These are phyloP conservation scores for Metschnikowia shivogae DNA, from an alignment of 805 yeast genomes.

Conservation along the genomic window DNA sequence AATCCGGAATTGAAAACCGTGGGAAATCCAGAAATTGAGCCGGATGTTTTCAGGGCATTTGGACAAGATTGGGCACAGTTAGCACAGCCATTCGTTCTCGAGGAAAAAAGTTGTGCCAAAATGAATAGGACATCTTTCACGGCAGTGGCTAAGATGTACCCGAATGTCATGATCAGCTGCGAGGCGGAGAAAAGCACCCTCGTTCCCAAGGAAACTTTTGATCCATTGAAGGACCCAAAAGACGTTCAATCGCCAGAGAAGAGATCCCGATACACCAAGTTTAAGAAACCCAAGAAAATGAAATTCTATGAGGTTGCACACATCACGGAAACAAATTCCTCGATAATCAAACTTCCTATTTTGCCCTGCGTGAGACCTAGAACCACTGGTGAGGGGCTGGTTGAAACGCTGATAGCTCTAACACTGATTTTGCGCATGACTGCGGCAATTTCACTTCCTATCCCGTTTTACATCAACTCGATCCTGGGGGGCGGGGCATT, in stretches of 20 bases:
- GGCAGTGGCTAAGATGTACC: slow-evolving; percentile 7
- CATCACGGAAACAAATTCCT: slow-evolving; percentile 2
- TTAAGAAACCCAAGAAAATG: neutral
- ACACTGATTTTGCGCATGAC: neutral
- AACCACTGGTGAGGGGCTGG: slow-evolving; percentile 6
- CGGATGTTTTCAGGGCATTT: too few species aligned
- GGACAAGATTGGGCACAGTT: too few species aligned
- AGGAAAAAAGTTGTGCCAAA: slow-evolving; percentile 8
- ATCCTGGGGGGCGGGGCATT: neutral
- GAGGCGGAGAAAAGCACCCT: slow-evolving; percentile 10
- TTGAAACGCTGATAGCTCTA: slow-evolving; percentile 8
- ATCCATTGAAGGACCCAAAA: neutral
- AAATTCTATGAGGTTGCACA: slow-evolving; percentile 4
- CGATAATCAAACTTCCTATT: slow-evolving; percentile 7
- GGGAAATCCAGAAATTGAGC: too few species aligned
- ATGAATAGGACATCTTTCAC: slow-evolving; percentile 6
- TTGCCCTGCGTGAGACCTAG: slow-evolving; percentile 9
- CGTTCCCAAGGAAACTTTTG: slow-evolving; percentile 8
- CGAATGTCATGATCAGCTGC: slow-evolving; percentile 13
- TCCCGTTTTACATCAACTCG: slow-evolving; percentile 5
- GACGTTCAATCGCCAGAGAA: neutral
- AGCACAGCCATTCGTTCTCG: neutral
- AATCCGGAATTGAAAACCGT: too few species aligned
- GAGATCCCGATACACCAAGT: neutral
- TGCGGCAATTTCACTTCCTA: slow-evolving; percentile 2